Evolutionary conservation across 164 flowering plant species (phyloP), one percentile per base, ranked within the genome.

Genomic region (Aristolochia contorta): DNA sequence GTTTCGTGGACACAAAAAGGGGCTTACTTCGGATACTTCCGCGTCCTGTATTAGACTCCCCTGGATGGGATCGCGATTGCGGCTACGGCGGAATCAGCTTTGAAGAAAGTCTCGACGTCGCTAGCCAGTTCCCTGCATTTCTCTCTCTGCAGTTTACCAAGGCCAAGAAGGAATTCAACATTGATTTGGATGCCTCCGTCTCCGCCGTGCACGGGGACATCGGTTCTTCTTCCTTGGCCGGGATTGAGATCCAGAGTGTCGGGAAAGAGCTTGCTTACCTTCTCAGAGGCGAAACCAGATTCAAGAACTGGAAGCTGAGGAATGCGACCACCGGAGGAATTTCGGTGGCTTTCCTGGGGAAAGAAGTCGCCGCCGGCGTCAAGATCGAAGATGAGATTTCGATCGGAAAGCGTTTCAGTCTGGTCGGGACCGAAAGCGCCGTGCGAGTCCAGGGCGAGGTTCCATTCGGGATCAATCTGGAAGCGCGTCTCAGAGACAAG

Each of bases 41-140:
- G 6, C 73, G 98, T 74, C 98, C 98, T 12, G 97, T 93, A 57
- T 61, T 90, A 65, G 97, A 93, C 73, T 74, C 82, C 37, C 93
- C 86, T 70, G 93, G 94, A 5, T 93, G 98, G 98, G 98, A 93
- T 68, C 98, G 87, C 65, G 98, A 93, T 58, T 84, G 88, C 67
- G 98, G 98, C 20, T 87, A 89, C 61, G 96, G 87, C 65, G 97
- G 97, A 45, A 92, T 93, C 63, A 87, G 83, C 71, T 68, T 93
- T 18, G 97, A 89, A 71, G 79, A 83, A 64, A 83, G 58, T 65
- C 76, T 84, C 6, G 96, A 85, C 37, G 72, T 89, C 46, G 78
- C 76, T 0, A 71, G 71, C 53, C 75, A 59, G 24, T 87, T 82
- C 62, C 96, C 98, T 5, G 81, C 81, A 25, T 77, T 79, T 45